A percentile compares a stretch with the other conserved stretches of the same genome.
Conservation (phyloP, 352 stramenopile genomes). For the Phytophthora pisi region DNA sequence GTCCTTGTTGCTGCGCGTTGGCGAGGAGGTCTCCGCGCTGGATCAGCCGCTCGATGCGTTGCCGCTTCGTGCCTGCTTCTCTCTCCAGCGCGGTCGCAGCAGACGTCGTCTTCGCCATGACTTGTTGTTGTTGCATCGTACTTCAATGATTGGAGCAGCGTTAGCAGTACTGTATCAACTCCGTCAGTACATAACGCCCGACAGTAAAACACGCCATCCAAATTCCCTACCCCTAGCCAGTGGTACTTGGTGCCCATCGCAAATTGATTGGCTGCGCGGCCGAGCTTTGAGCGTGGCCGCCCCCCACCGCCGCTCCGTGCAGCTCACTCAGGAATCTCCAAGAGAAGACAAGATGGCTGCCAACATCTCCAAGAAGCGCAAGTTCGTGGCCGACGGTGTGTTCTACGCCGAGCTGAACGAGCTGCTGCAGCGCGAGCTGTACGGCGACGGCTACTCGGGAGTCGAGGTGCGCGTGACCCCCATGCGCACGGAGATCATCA, state of each 20-base stretch:
- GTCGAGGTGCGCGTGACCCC: slow-evolving; percentile 99
- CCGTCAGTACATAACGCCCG: too few relatives aligned
- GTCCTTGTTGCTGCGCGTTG: slow-evolving; percentile 21
- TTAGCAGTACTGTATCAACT: too few relatives aligned
- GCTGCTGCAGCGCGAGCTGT: slow-evolving; percentile 97
- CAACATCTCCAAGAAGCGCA: slow-evolving; percentile 99
- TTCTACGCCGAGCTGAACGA: slow-evolving; percentile 99
- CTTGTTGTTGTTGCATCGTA: background rate
- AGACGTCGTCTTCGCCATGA: background rate
- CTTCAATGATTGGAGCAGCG: too few relatives aligned
- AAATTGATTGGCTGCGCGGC: too few relatives aligned
- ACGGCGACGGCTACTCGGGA: slow-evolving; percentile 98
- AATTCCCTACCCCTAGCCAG: too few relatives aligned
- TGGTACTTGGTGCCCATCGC: too few relatives aligned
- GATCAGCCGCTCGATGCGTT: slow-evolving; percentile 65
- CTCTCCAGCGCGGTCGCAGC: background rate
- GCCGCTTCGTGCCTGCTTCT: slow-evolving; percentile 43
- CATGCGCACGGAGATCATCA: slow-evolving; percentile 99
- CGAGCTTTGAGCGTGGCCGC: too few relatives aligned
- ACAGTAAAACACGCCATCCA: too few relatives aligned
- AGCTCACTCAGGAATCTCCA: slow-evolving; percentile 39
- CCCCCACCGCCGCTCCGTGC: too few relatives aligned
- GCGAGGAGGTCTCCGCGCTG: slow-evolving; percentile 51
- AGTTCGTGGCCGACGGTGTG: slow-evolving; percentile 99
- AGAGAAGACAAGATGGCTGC: slow-evolving; percentile 65